Percentiles rank a stretch among this genome's conserved stretches.
Evolutionary conservation across 148 eudicot genomes (phyloP).

Genomic region (Drosera capensis): DNA sequence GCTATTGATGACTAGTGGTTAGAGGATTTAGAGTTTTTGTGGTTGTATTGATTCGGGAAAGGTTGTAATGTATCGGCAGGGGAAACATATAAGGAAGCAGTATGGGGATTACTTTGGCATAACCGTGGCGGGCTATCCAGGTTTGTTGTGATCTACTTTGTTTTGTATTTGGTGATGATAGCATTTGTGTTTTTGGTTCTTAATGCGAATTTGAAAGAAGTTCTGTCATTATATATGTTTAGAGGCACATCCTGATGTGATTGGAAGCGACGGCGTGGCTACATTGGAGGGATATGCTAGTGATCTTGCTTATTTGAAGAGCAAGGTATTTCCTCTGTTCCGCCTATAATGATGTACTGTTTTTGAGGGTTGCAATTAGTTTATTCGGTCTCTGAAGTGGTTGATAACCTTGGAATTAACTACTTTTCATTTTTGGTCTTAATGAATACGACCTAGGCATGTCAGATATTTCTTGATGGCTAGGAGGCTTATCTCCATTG

Average conservation of each 20-base stretch:
- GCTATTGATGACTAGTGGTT: background rate
- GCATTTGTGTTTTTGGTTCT: no score
- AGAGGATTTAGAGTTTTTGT: background rate
- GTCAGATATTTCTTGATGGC: no score
- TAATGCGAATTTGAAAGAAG: no score
- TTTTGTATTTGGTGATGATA: no score
- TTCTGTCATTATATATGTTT: background rate
- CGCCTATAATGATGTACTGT: no score
- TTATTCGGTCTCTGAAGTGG: no score
- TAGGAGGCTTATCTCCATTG: no score
- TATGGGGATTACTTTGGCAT: slow-evolving; percentile 95
- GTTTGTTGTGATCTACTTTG: no score
- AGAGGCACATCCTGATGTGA: slow-evolving; percentile 98
- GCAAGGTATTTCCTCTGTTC: slow-evolving; percentile 42
- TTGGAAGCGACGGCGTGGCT: slow-evolving; percentile 60
- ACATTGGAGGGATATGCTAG: slow-evolving; percentile 52
- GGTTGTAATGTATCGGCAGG: slow-evolving; percentile 38
- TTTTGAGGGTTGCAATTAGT: no score
- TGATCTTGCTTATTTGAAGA: slow-evolving; percentile 85
- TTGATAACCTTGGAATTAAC: no score
- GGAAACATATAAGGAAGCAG: slow-evolving; percentile 57
- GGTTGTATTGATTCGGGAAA: background rate
- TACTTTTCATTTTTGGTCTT: no score
- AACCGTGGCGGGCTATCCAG: slow-evolving; percentile 97
- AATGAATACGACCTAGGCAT: no score